phyloP scores from a whole-genome alignment of 257 asterid species.

The Solanum acaule region DNA sequence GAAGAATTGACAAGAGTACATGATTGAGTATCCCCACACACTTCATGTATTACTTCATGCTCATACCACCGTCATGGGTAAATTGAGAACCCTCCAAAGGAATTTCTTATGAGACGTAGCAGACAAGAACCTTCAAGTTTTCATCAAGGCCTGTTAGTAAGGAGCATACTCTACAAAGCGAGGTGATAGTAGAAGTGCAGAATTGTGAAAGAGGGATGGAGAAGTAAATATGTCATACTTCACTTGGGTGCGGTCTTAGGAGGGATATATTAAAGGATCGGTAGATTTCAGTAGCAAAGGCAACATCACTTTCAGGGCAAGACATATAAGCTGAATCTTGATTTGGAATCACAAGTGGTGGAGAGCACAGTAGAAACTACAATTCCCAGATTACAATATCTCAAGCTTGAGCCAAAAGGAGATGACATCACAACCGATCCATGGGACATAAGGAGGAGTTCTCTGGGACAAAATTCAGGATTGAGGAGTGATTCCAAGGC shows the following conservation, averaged over 20 bases:
- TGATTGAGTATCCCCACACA: background rate
- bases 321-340: background rate
- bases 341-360: background rate
- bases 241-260: background rate
- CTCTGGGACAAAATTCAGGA: background rate
- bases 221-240: background rate
- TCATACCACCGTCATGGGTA: background rate
- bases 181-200: background rate
- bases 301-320: background rate
- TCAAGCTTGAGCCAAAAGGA: background rate
- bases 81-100: background rate
- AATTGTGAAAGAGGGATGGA: background rate
- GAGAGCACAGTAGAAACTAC: background rate
- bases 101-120: background rate
- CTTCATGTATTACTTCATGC: background rate
- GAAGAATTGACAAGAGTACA: background rate
- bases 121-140: background rate
- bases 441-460: background rate
- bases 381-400: background rate
- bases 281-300: background rate
- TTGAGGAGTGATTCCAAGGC: background rate
- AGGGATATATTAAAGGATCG: background rate
- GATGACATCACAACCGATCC: background rate
- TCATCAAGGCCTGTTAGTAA: background rate
- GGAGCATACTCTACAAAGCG: background rate